Percentiles rank a stretch among this genome's conserved stretches.
phyloP scores from a whole-genome alignment of 1,284 basidiomycete species.

The Trichosporon ovoides region DNA sequence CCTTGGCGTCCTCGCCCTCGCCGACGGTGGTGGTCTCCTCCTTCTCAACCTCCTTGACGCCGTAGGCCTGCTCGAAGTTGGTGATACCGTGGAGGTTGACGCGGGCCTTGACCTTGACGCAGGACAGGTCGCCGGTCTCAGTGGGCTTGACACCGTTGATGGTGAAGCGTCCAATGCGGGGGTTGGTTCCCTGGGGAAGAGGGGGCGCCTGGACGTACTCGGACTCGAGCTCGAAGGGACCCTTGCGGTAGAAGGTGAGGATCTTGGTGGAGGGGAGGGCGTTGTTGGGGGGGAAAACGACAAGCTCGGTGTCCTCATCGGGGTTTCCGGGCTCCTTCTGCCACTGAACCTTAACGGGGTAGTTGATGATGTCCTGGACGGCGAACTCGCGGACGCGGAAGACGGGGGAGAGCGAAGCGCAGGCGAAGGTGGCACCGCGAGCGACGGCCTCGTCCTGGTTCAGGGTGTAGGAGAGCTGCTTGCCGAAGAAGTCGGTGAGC shows the following conservation, averaged over 20 bases:
- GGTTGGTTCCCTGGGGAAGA: slow-evolving; percentile 72
- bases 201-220: slow-evolving; percentile 63
- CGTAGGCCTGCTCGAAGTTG: slow-evolving; percentile 77
- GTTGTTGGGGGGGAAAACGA: slow-evolving; percentile 79
- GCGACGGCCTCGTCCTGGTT: slow-evolving; percentile 94
- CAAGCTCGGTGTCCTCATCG: slow-evolving; percentile 81
- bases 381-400: slow-evolving; percentile 93
- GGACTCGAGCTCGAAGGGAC: slow-evolving; percentile 78
- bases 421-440: slow-evolving; percentile 87
- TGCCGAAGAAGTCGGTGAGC: slow-evolving; percentile 63
- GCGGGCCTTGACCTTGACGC: slow-evolving; percentile 82
- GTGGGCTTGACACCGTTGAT: slow-evolving; percentile 68
- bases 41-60: slow-evolving; percentile 64
- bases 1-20: slow-evolving; percentile 56
- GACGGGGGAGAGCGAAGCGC: slow-evolving; percentile 87
- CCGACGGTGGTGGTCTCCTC: slow-evolving; percentile 59
- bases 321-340: slow-evolving; percentile 64
- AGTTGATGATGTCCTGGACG: slow-evolving; percentile 73
- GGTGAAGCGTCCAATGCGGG: slow-evolving; percentile 72
- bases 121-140: slow-evolving; percentile 64
- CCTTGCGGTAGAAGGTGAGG: slow-evolving; percentile 86
- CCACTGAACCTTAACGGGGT: slow-evolving; percentile 85
- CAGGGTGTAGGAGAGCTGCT: slow-evolving; percentile 74
- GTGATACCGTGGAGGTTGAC: slow-evolving; percentile 78
- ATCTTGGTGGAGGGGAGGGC: slow-evolving; percentile 84